These are phyloP conservation scores for Ascomycota sp. DNA, from an alignment of 2,329 filamentous ascomycete genomes.

Conservation along the genomic window DNA sequence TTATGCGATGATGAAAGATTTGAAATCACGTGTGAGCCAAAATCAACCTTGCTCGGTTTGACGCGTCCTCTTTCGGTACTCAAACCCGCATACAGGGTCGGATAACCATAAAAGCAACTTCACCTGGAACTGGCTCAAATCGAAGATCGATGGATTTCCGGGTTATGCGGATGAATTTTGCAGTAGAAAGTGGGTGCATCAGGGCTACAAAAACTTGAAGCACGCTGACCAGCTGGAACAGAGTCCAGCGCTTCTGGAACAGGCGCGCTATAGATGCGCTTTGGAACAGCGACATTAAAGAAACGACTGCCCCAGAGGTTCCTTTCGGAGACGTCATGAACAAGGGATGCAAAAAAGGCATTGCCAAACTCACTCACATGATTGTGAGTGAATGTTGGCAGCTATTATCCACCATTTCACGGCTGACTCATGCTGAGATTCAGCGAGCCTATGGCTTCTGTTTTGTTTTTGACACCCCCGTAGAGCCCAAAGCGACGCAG, in stretches of 20 bases:
- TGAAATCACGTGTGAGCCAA: neutral
- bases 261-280: conserved; percentile 9
- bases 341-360: conserved; percentile 20
- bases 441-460: conserved; percentile 55
- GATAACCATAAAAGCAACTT: conserved; percentile 53
- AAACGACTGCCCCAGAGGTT: conserved; percentile 33
- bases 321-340: conserved; percentile 39
- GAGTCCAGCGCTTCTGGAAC: conserved; percentile 7
- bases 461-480: conserved; percentile 52
- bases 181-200: neutral
- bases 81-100: conserved; percentile 30
- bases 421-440: no score
- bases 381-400: conserved; percentile 27
- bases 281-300: conserved; percentile 8
- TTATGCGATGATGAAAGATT: neutral
- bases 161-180: neutral
- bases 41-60: neutral
- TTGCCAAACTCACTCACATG: conserved; percentile 40
- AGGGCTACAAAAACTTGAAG: neutral
- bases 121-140: conserved; percentile 28
- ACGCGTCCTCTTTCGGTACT: neutral
- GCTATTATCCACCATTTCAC: neutral
- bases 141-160: conserved; percentile 1
- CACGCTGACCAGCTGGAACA: neutral
- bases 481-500: conserved; percentile 48